Conservation (phyloP, 768 basidiomycete species). For the Udeniomyces megalosporus region DNA sequence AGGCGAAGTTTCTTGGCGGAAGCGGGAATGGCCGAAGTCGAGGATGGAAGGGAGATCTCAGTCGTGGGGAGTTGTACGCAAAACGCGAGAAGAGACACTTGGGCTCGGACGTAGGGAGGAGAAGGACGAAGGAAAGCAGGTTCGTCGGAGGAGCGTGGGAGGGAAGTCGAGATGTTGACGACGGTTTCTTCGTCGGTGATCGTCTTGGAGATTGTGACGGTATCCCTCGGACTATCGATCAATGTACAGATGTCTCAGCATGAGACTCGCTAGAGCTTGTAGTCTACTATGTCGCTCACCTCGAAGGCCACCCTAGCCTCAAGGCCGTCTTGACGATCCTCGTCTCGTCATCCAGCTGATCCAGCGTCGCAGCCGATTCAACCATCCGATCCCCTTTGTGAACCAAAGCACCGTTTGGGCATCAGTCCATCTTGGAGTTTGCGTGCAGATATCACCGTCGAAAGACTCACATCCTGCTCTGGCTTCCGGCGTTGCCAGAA, state of each 20-base stretch:
- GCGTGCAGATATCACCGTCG: not conserved
- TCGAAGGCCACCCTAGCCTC: slow-evolving; percentile 89
- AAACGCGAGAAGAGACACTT: slow-evolving; percentile 79
- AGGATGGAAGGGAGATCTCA: slow-evolving; percentile 14
- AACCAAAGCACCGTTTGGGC: not conserved
- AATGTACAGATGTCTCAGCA: not conserved
- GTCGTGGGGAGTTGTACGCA: slow-evolving; percentile 57
- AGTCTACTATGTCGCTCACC: slow-evolving; percentile 39
- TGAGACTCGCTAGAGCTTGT: too few species aligned
- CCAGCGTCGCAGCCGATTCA: slow-evolving; percentile 61
- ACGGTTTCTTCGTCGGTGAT: slow-evolving; percentile 65
- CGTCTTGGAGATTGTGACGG: slow-evolving; percentile 79
- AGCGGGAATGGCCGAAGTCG: slow-evolving; percentile 15
- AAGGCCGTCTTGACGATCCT: slow-evolving; percentile 81
- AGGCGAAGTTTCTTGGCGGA: slow-evolving; percentile 39
- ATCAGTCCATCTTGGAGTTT: not conserved
- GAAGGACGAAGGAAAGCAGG: slow-evolving; percentile 79
- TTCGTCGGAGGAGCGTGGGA: slow-evolving; percentile 78
- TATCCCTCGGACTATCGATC: slow-evolving; percentile 71
- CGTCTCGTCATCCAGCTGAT: slow-evolving; percentile 71
- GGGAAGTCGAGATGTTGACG: slow-evolving; percentile 81
- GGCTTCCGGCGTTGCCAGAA: slow-evolving; percentile 70
- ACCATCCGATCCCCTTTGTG: slow-evolving; percentile 69
- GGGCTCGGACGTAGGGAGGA: slow-evolving; percentile 80
- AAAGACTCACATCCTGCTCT: slow-evolving; percentile 39